Percentiles rank a stretch among this genome's conserved stretches.
phyloP scores from a whole-genome alignment of 106 monocot genomes.

The Phalaenopsis equestris region DNA sequence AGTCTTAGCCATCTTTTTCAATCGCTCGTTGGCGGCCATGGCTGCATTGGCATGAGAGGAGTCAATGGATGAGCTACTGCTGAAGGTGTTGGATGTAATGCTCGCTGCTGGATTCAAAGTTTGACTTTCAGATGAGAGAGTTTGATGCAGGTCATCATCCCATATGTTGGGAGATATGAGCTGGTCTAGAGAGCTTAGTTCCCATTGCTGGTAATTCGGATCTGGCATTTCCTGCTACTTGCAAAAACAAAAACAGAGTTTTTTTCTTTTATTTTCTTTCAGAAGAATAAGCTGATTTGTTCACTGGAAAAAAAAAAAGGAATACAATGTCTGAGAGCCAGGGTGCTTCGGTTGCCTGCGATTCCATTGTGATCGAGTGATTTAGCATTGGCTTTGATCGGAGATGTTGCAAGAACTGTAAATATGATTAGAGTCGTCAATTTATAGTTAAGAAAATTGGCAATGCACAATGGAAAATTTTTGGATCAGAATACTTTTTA shows the following conservation, averaged over 20 bases:
- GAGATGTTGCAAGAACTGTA: neutral
- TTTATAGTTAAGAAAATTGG: neutral
- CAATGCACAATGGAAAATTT: too few relatives aligned
- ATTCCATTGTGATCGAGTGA: conserved; percentile 1
- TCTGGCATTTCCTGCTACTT: neutral
- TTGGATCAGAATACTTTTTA: too few relatives aligned
- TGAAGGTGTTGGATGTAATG: conserved; percentile 7
- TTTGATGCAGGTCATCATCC: neutral
- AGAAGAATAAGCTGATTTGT: neutral
- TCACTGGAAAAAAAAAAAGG: neutral
- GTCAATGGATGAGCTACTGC: conserved; percentile 5
- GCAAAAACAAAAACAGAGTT: neutral
- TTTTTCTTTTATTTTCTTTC: neutral
- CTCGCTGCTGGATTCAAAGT: conserved; percentile 1
- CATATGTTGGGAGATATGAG: conserved; percentile 3
- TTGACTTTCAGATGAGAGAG: neutral
- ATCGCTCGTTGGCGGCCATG: neutral
- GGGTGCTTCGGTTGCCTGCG: neutral
- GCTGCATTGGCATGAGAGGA: neutral
- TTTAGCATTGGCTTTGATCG: neutral
- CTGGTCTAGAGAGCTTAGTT: conserved; percentile 5
- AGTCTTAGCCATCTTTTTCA: conserved; percentile 10
- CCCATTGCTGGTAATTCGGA: conserved; percentile 8
- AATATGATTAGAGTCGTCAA: neutral
- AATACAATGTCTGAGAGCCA: conserved; percentile 7